A percentile compares a stretch with the other conserved stretches of the same genome.
These are phyloP conservation scores for Colletotrichum chlorophyti DNA, from an alignment of 2,329 filamentous ascomycete genomes.

Conservation along the genomic window DNA sequence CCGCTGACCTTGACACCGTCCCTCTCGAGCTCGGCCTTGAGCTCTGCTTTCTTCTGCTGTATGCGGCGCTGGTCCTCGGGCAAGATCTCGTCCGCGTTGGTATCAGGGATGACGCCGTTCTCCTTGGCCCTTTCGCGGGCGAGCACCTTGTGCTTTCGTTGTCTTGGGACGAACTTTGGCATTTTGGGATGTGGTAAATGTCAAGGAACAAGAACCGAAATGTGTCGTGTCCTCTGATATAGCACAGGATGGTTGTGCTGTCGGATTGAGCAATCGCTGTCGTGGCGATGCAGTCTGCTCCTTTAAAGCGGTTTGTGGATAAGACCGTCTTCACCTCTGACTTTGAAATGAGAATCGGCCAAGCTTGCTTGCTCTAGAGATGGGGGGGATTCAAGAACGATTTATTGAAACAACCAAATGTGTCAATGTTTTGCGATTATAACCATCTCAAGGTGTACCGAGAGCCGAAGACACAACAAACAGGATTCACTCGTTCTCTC, in stretches of 20 bases:
- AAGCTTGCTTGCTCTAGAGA: no score
- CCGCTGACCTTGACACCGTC: conserved; percentile 63
- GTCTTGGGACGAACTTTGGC: conserved; percentile 65
- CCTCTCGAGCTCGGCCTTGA: conserved; percentile 60
- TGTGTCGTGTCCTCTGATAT: neutral
- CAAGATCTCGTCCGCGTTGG: conserved; percentile 61
- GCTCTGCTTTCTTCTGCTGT: conserved; percentile 60
- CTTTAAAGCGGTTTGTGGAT: neutral
- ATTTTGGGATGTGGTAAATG: conserved; percentile 40
- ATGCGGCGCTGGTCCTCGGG: conserved; percentile 54
- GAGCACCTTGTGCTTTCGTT: conserved; percentile 73
- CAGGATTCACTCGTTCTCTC: neutral
- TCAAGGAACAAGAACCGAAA: no score
- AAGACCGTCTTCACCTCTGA: neutral
- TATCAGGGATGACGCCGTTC: conserved; percentile 52
- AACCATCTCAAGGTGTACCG: conserved; percentile 8
- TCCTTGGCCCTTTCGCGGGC: conserved; percentile 64
- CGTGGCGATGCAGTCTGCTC: neutral
- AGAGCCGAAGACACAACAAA: neutral
- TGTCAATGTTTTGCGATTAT: no score
- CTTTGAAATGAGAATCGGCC: neutral
- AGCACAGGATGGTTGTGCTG: neutral
- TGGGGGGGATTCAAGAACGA: no score
- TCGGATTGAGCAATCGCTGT: neutral
- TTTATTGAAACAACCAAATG: no score